Conservation (phyloP, 345 rosid species). For the Camelina neglecta region DNA sequence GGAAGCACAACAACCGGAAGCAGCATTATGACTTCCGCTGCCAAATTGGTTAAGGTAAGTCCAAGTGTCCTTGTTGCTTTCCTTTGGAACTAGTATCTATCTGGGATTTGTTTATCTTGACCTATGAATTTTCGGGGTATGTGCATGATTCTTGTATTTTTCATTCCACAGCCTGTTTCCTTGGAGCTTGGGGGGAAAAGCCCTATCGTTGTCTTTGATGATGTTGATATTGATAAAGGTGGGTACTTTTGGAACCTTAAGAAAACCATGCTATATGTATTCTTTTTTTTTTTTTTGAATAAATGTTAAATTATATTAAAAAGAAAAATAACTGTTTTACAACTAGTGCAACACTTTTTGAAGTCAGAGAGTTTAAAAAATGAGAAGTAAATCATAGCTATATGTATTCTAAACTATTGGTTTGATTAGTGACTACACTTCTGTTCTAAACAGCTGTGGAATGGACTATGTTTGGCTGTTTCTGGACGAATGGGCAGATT, state of each 20-base stretch:
- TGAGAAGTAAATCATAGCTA: background rate
- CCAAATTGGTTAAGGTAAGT: conserved; percentile 80
- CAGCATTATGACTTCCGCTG: conserved; percentile 82
- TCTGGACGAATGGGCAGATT: conserved; percentile 97
- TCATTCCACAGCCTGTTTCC: conserved; percentile 74
- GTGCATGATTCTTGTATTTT: conserved; percentile 28
- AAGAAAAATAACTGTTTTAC: too few relatives aligned
- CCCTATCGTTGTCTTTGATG: conserved; percentile 91
- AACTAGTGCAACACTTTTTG: too few relatives aligned
- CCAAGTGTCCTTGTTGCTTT: conserved; percentile 22
- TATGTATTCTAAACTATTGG: conserved; percentile 2
- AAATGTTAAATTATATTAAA: too few relatives aligned
- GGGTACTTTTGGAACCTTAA: conserved; percentile 36
- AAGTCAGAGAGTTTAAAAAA: too few relatives aligned
- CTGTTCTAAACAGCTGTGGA: conserved; percentile 71
- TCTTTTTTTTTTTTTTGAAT: background rate
- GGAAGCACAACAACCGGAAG: conserved; percentile 95
- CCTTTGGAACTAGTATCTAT: conserved; percentile 26
- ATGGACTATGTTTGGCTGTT: conserved; percentile 89
- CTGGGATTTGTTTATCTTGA: conserved; percentile 7
- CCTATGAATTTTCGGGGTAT: conserved; percentile 19
- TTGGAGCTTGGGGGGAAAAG: conserved; percentile 98
- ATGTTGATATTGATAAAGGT: conserved; percentile 92
- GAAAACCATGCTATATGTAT: conserved; percentile 3
- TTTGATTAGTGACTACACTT: conserved; percentile 12